A percentile compares a stretch with the other conserved stretches of the same genome.
Evolutionary conservation across 2,329 filamentous ascomycete genomes (phyloP).

Genomic region (Colletotrichum tamarilloi): DNA sequence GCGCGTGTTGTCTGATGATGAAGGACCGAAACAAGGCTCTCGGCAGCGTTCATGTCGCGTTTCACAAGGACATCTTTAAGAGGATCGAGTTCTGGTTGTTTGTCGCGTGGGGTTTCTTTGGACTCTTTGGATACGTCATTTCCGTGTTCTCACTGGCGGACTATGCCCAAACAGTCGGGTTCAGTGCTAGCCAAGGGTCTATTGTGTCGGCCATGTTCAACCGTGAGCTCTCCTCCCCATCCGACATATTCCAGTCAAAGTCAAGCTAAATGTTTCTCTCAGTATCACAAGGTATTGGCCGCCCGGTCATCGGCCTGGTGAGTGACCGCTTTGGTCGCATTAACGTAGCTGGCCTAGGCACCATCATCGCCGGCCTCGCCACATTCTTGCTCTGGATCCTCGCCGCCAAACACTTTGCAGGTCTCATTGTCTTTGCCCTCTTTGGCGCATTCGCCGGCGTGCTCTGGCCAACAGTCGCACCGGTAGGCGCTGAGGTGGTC

Average conservation of each 20-base stretch:
- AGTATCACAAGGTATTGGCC: conserved; percentile 73
- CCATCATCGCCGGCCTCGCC: conserved; percentile 72
- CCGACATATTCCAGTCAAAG: not conserved
- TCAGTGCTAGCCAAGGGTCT: conserved; percentile 74
- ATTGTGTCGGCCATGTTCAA: conserved; percentile 81
- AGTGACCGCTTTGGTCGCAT: conserved; percentile 77
- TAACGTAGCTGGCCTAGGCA: conserved; percentile 76
- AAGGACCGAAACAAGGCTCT: conserved; percentile 79
- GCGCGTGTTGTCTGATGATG: conserved; percentile 70
- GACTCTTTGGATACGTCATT: conserved; percentile 79
- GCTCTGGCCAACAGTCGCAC: conserved; percentile 76
- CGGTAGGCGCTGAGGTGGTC: conserved; percentile 79
- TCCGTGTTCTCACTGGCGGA: conserved; percentile 82
- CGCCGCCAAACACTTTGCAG: conserved; percentile 70
- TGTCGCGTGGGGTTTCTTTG: conserved; percentile 75
- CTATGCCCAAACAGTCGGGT: conserved; percentile 76
- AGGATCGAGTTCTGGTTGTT: conserved; percentile 72
- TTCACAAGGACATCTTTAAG: conserved; percentile 72
- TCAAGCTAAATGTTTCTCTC: not conserved
- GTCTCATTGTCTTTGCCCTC: conserved; percentile 77
- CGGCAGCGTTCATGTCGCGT: conserved; percentile 73
- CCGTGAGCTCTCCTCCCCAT: conserved; percentile 51
- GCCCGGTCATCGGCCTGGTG: conserved; percentile 78
- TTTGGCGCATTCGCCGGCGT: conserved; percentile 77
- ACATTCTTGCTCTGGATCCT: conserved; percentile 80